Evolutionary conservation across 306 rosid genomes (phyloP).

Genomic region (cucumber (Cucumis sativus)): Cucumber_9930_V3 NC_026657.2:16173001-16173500

Average conservation of each 20-base stretch:
- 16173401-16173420: background rate
- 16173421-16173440: background rate
- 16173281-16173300: background rate
- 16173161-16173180: background rate
- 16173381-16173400: background rate
- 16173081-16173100: background rate
- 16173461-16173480: background rate
- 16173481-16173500: constrained; percentile 60
- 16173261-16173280: background rate
- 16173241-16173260: background rate
- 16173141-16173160: background rate
- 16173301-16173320: background rate
- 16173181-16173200: background rate
- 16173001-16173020: background rate
- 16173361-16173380: background rate
- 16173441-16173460: background rate
- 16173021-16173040: background rate
- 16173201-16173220: background rate
- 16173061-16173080: background rate
- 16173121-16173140: background rate
- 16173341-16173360: background rate
- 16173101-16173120: background rate
- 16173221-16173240: background rate
- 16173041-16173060: background rate
- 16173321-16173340: background rate